Percentiles rank a stretch among this genome's conserved stretches.
Evolutionary conservation across 768 basidiomycete species (phyloP).

Genomic region (Nidularia sp.): DNA sequence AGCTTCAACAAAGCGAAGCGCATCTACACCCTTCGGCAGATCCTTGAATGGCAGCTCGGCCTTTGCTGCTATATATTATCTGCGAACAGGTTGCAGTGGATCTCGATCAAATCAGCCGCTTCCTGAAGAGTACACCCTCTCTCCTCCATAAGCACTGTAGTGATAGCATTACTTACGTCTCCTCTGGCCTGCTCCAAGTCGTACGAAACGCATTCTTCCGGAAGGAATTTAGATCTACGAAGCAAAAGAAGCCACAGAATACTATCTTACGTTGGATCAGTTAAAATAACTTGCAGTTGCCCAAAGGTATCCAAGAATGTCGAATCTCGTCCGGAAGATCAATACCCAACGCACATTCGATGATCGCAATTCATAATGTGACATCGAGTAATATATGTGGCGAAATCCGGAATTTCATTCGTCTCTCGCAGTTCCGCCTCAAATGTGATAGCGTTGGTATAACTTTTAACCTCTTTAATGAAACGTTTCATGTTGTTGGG

Average conservation of each 20-base stretch:
- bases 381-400: neutral
- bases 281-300: neutral
- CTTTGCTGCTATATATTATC: neutral
- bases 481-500: neutral
- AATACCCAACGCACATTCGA: neutral
- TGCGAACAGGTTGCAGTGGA: neutral
- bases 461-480: neutral
- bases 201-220: neutral
- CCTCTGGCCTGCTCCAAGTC: neutral
- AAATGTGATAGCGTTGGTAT: neutral
- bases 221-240: neutral
- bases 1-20: neutral
- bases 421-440: neutral
- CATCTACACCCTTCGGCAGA: neutral
- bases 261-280: neutral
- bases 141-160: neutral
- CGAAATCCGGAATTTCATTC: neutral
- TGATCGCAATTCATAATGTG: neutral
- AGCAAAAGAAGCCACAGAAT: neutral
- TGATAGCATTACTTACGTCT: neutral
- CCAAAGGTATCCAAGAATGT: neutral
- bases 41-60: neutral
- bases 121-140: neutral
- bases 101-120: neutral
- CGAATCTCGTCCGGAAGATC: neutral